Percentiles rank a stretch among this genome's conserved stretches.
Evolutionary conservation across 2,329 filamentous ascomycete genomes (phyloP).

Genomic region (Aspergillus clavatus): DNA sequence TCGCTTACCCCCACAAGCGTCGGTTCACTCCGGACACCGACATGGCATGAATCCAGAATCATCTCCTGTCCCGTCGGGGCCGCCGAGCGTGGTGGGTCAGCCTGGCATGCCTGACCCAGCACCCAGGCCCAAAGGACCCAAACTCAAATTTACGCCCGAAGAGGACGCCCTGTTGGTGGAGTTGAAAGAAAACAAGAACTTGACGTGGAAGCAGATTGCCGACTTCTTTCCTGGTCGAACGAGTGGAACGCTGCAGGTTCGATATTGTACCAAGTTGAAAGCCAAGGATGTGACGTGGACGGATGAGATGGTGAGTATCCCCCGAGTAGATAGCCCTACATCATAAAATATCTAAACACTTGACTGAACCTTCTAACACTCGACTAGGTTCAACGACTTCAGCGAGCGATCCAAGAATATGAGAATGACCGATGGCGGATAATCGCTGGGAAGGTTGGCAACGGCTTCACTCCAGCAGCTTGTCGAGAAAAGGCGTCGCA

Average conservation of each 20-base stretch:
- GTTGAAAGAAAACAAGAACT: conserved; percentile 87
- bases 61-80: conserved; percentile 50
- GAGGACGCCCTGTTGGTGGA: conserved; percentile 85
- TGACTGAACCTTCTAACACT: conserved; percentile 10
- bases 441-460: conserved; percentile 83
- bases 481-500: conserved; percentile 72
- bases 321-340: neutral
- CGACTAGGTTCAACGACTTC: conserved; percentile 34
- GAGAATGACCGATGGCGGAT: conserved; percentile 80
- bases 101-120: conserved; percentile 83
- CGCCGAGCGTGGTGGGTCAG: conserved; percentile 80
- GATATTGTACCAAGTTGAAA: conserved; percentile 92
- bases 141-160: conserved; percentile 89
- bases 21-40: conserved; percentile 62
- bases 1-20: conserved; percentile 67
- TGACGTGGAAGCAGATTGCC: conserved; percentile 97
- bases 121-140: conserved; percentile 74
- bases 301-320: conserved; percentile 69
- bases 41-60: conserved; percentile 49
- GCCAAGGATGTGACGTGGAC: conserved; percentile 92
- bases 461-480: conserved; percentile 79
- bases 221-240: conserved; percentile 91
- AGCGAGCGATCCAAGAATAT: conserved; percentile 39
- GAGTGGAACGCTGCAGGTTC: conserved; percentile 84
- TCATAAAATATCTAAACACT: neutral